Conservation (phyloP, 768 basidiomycete genomes). For the Rhizopogon vulgaris region DNA sequence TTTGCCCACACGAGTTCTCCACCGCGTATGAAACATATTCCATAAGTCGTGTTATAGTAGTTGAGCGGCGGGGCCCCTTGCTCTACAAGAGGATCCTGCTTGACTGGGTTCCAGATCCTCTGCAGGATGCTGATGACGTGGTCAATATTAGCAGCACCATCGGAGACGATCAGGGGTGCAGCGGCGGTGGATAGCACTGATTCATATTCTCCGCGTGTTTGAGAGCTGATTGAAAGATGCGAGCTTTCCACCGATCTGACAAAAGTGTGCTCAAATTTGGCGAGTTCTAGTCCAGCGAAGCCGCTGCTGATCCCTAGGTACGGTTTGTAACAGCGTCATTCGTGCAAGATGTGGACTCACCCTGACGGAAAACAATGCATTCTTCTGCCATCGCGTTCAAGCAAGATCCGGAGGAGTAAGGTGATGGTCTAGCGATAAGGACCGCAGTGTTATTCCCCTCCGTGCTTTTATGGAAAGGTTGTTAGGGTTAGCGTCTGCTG, state of each 20-base stretch:
- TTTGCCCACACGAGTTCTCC: neutral
- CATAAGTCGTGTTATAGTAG: neutral
- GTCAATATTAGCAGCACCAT: neutral
- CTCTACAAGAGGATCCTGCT: neutral
- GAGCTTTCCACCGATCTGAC: neutral
- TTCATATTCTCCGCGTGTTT: neutral
- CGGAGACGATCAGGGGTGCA: neutral
- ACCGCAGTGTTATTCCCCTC: too few relatives aligned
- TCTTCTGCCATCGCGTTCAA: constrained; percentile 12
- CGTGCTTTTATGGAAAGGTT: too few relatives aligned
- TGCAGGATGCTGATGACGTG: neutral
- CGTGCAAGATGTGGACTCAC: too few relatives aligned
- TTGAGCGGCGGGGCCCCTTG: neutral
- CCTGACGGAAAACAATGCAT: constrained; percentile 8
- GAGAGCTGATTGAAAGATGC: neutral
- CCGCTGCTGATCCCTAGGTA: neutral
- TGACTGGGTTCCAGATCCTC: neutral
- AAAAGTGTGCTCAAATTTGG: neutral
- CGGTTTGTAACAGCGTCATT: neutral
- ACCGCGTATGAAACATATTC: neutral
- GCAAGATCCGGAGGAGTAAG: neutral
- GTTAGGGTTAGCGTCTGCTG: too few relatives aligned
- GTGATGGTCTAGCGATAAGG: too few relatives aligned
- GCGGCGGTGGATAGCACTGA: neutral
- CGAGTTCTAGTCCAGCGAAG: neutral